These are phyloP conservation scores for Wickerhamiella shivajii DNA, from an alignment of 805 yeast species.

Conservation along the genomic window DNA sequence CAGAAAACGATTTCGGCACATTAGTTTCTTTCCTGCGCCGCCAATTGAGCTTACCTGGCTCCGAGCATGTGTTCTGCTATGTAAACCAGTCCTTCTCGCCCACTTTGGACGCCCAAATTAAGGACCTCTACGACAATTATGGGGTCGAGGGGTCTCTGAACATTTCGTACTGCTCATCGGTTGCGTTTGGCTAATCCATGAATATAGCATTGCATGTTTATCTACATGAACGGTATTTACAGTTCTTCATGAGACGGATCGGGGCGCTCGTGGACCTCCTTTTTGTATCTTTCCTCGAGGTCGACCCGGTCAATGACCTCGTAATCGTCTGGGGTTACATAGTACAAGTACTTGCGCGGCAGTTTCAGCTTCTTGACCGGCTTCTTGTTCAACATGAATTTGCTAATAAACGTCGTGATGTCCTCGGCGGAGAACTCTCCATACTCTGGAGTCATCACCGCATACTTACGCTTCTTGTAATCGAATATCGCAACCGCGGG, in stretches of 20 bases:
- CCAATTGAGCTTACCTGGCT: slow-evolving; percentile 22
- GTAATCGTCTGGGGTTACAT: slow-evolving; percentile 16
- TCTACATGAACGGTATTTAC: slow-evolving; percentile 2
- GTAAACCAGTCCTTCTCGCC: slow-evolving; percentile 30
- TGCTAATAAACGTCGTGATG: slow-evolving; percentile 8
- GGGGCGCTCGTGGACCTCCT: slow-evolving; percentile 2
- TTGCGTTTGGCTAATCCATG: slow-evolving; percentile 23
- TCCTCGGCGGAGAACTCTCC: slow-evolving; percentile 10
- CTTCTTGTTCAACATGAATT: slow-evolving; percentile 8
- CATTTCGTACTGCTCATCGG: slow-evolving; percentile 23
- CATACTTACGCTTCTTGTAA: slow-evolving; percentile 7
- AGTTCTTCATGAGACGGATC: slow-evolving; percentile 12
- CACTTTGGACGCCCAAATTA: slow-evolving; percentile 25
- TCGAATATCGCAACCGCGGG: slow-evolving; percentile 15
- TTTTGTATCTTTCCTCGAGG: background rate
- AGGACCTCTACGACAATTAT: slow-evolving; percentile 18
- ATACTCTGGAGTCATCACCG: background rate
- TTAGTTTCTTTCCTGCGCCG: slow-evolving; percentile 31
- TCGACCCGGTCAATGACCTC: slow-evolving; percentile 11
- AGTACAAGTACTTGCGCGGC: slow-evolving; percentile 14
- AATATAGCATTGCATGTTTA: background rate
- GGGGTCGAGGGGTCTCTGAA: slow-evolving; percentile 22
- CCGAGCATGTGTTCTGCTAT: slow-evolving; percentile 27
- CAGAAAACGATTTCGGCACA: slow-evolving; percentile 33
- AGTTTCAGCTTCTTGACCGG: background rate